A percentile compares a stretch with the other conserved stretches of the same genome.
These are phyloP conservation scores for Discostella stelligeroides DNA, from an alignment of 108 stramenopile genomes.

Conservation along the genomic window DNA sequence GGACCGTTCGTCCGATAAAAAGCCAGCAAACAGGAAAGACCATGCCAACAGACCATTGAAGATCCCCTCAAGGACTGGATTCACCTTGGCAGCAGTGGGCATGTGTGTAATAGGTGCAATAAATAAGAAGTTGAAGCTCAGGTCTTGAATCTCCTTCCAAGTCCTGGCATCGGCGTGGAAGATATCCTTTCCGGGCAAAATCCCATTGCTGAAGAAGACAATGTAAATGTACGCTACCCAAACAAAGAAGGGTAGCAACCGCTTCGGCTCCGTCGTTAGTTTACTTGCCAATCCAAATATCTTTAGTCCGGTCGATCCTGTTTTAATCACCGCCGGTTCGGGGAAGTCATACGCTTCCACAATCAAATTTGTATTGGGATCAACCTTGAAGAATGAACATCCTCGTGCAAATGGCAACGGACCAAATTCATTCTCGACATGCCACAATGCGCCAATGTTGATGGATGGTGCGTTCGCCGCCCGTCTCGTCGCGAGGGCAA, in stretches of 20 bases:
- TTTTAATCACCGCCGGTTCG: conserved; percentile 60
- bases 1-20: conserved; percentile 79
- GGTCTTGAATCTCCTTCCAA: conserved; percentile 85
- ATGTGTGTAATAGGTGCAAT: conserved; percentile 75
- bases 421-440: conserved; percentile 58
- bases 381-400: conserved; percentile 55
- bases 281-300: conserved; percentile 54
- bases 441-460: conserved; percentile 57
- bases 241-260: conserved; percentile 58
- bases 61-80: conserved; percentile 85
- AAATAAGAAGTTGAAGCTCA: conserved; percentile 85
- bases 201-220: conserved; percentile 79
- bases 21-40: conserved; percentile 88
- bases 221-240: conserved; percentile 79
- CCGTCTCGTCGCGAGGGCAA: not conserved
- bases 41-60: conserved; percentile 90
- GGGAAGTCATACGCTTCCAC: conserved; percentile 61
- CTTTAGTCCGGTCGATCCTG: conserved; percentile 40
- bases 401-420: conserved; percentile 62
- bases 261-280: conserved; percentile 65
- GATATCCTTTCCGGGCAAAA: conserved; percentile 74
- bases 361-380: conserved; percentile 46
- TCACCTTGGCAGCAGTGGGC: conserved; percentile 74
- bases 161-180: conserved; percentile 71
- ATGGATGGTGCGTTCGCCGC: conserved; percentile 8